A percentile compares a stretch with the other conserved stretches of the same genome.
phyloP scores from a whole-genome alignment of 768 basidiomycete genomes.

The Punctularia strigosozonata region DNA sequence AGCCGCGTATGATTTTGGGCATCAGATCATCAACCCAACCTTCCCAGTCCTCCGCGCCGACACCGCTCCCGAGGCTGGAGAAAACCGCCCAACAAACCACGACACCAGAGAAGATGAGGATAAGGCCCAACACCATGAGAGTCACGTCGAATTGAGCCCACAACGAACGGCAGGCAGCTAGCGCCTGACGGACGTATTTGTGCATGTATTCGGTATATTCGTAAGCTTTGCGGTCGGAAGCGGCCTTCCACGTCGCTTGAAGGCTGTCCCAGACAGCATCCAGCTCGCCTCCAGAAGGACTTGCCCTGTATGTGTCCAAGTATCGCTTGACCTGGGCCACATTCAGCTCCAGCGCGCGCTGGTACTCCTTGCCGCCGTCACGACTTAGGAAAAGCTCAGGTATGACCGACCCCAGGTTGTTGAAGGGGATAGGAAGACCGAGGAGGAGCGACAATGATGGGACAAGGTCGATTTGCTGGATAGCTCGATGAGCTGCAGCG shows the following conservation, averaged over 20 bases:
- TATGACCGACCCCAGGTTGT: constrained; percentile 85
- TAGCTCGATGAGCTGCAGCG: constrained; percentile 38
- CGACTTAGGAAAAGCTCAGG: constrained; percentile 86
- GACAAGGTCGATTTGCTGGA: constrained; percentile 91
- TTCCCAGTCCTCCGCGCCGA: constrained; percentile 28
- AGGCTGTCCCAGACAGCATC: constrained; percentile 49
- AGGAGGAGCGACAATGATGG: constrained; percentile 83
- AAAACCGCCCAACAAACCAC: constrained; percentile 47
- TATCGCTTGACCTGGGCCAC: constrained; percentile 66
- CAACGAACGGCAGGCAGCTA: constrained; percentile 65
- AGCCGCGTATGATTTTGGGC: background rate
- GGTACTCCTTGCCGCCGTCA: constrained; percentile 28
- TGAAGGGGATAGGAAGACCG: constrained; percentile 90
- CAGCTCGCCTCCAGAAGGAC: constrained; percentile 62
- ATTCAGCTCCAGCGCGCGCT: constrained; percentile 57
- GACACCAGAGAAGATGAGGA: constrained; percentile 43
- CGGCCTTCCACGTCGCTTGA: constrained; percentile 30
- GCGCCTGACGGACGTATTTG: constrained; percentile 47
- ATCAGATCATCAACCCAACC: constrained; percentile 22
- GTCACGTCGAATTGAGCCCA: constrained; percentile 92
- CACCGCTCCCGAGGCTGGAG: constrained; percentile 31
- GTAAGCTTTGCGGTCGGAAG: background rate
- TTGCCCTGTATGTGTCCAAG: constrained; percentile 63
- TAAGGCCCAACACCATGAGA: constrained; percentile 65
- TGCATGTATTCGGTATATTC: constrained; percentile 15